Conservation (phyloP, 495 filamentous ascomycete species). For the Penicillium robsamsonii region DNA sequence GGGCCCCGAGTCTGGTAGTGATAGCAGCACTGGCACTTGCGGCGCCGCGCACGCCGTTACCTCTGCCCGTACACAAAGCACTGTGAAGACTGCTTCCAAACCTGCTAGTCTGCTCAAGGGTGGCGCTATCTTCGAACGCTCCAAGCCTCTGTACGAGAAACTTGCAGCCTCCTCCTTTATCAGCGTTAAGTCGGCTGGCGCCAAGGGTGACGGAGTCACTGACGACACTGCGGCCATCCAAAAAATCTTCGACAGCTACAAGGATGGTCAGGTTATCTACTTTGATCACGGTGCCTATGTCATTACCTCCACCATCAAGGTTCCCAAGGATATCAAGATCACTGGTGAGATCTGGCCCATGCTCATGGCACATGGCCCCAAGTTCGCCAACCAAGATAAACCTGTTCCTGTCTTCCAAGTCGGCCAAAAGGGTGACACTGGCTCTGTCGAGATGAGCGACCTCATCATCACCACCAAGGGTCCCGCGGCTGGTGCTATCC, state of each 20-base stretch:
- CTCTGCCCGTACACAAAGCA: conserved; percentile 41
- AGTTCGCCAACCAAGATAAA: conserved; percentile 67
- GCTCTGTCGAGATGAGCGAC: conserved; percentile 79
- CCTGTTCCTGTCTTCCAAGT: conserved; percentile 66
- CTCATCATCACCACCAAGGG: conserved; percentile 60
- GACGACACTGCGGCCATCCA: conserved; percentile 68
- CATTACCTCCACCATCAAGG: conserved; percentile 76
- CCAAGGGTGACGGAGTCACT: conserved; percentile 69
- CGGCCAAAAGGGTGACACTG: conserved; percentile 73
- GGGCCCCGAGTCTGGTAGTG: conserved; percentile 2
- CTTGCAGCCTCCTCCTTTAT: conserved; percentile 52
- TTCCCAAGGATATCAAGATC: conserved; percentile 65
- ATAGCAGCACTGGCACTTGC: conserved; percentile 29
- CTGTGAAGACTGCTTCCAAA: conserved; percentile 35
- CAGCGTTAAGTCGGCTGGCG: conserved; percentile 73
- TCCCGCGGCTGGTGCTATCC: conserved; percentile 79
- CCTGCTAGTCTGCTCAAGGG: conserved; percentile 38
- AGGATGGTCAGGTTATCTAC: conserved; percentile 67
- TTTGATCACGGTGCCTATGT: conserved; percentile 92
- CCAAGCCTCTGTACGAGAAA: conserved; percentile 65
- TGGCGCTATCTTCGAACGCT: conserved; percentile 60
- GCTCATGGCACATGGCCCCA: conserved; percentile 75
- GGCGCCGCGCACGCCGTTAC: conserved; percentile 27
- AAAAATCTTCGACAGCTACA: conserved; percentile 61
- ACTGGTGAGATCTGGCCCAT: conserved; percentile 90